Evolutionary conservation across 164 flowering plant species (phyloP).

Genomic region (Vitis labrusca): DNA sequence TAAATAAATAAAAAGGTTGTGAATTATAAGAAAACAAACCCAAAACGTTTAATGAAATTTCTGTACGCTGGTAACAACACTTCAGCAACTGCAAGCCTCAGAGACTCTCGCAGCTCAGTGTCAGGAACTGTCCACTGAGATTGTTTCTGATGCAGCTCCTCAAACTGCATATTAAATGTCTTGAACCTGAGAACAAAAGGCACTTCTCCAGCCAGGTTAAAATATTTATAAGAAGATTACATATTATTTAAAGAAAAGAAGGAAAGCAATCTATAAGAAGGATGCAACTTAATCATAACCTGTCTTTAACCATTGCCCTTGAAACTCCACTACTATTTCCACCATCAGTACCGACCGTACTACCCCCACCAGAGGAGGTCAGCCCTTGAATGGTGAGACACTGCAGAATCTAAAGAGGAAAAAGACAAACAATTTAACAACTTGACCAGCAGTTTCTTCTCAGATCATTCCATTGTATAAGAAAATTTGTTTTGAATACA

Average conservation of each 20-base stretch:
- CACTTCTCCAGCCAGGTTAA: not conserved
- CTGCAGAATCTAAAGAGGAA: conserved; percentile 66
- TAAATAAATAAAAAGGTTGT: not conserved
- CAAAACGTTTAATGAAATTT: conserved; percentile 47
- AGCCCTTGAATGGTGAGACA: conserved; percentile 71
- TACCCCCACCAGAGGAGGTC: conserved; percentile 82
- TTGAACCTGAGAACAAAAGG: conserved; percentile 36
- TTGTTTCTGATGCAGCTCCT: conserved; percentile 63
- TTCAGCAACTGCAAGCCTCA: conserved; percentile 58
- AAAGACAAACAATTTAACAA: conserved; percentile 6
- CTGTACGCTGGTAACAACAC: conserved; percentile 59
- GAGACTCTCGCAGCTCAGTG: conserved; percentile 56
- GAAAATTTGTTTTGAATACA: no score
- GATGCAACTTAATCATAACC: conserved; percentile 23
- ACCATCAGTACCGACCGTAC: conserved; percentile 55
- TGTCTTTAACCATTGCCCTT: conserved; percentile 81
- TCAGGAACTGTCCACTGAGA: conserved; percentile 67
- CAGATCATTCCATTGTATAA: no score
- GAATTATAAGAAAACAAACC: conserved; percentile 21
- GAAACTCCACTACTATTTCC: conserved; percentile 84
- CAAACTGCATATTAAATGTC: conserved; percentile 57
- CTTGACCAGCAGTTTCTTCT: not conserved
- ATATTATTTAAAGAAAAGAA: not conserved
- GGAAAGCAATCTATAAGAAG: not conserved
- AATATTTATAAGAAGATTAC: not conserved